Percentiles rank a stretch among this genome's conserved stretches.
These are phyloP conservation scores for Phaffomyces thermotolerans DNA, from an alignment of 805 yeast species.

Conservation along the genomic window DNA sequence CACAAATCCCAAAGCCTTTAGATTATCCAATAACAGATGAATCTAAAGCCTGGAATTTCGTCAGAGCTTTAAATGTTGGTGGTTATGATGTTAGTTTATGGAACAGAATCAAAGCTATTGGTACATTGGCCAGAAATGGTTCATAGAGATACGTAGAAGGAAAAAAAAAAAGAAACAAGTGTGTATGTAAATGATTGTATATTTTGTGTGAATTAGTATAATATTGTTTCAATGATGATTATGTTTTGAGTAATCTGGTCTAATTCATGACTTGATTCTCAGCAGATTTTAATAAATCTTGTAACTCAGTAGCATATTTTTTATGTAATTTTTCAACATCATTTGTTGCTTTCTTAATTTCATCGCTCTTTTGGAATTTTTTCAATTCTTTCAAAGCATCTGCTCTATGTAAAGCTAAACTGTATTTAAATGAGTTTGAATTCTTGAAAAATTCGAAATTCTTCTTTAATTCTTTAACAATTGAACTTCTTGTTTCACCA, in stretches of 20 bases:
- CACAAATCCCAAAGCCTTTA: constrained; percentile 78
- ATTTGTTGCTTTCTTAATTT: constrained; percentile 44
- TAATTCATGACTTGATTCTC: constrained; percentile 33
- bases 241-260: neutral
- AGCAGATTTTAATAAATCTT: constrained; percentile 46
- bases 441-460: constrained; percentile 56
- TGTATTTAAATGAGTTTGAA: constrained; percentile 34
- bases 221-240: neutral
- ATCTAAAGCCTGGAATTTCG: constrained; percentile 83
- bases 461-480: constrained; percentile 55
- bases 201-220: neutral
- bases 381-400: constrained; percentile 51
- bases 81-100: constrained; percentile 75
- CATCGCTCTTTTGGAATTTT: constrained; percentile 44
- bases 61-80: constrained; percentile 70
- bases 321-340: constrained; percentile 70
- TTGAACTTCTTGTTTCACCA: constrained; percentile 51
- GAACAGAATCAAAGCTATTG: constrained; percentile 53
- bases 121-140: constrained; percentile 45
- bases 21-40: constrained; percentile 88
- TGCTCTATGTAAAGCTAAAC: constrained; percentile 52
- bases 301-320: constrained; percentile 49
- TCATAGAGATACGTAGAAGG: constrained; percentile 2
- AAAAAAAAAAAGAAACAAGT: neutral
- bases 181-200: neutral